A percentile compares a stretch with the other conserved stretches of the same genome.
Evolutionary conservation across 257 asterid species (phyloP).

Genomic region (Solanum clarkiae): DNA sequence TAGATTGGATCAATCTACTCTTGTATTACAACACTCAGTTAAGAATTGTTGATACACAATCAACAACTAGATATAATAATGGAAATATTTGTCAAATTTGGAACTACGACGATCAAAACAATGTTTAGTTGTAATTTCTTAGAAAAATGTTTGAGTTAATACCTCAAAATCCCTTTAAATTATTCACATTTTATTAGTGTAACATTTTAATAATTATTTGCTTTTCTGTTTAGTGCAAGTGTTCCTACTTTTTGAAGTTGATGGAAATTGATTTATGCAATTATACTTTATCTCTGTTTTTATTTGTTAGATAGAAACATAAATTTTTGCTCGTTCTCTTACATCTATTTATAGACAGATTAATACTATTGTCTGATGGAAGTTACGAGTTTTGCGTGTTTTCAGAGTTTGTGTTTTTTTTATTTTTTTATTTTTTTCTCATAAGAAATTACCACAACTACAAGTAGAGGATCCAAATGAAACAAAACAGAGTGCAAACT

Average conservation of each 20-base stretch:
- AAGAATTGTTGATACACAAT: background rate
- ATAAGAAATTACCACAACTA: background rate
- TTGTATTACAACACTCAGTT: too few relatives aligned
- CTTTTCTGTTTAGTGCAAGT: background rate
- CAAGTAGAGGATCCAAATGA: background rate
- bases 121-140: background rate
- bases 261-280: background rate
- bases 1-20: too few relatives aligned
- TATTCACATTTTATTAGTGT: background rate
- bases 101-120: background rate
- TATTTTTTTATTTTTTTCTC: too few relatives aligned
- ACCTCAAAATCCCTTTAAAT: too few relatives aligned
- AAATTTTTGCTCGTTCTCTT: background rate
- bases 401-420: background rate
- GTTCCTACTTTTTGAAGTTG: background rate
- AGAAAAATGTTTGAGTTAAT: background rate
- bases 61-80: background rate
- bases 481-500: background rate
- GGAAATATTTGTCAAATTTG: background rate
- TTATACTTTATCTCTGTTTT: background rate
- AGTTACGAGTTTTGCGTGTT: background rate
- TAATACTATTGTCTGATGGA: background rate
- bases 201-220: background rate
- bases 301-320: background rate
- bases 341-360: background rate